Conservation (phyloP, 257 asterid species). For the Verbena officinalis region DNA sequence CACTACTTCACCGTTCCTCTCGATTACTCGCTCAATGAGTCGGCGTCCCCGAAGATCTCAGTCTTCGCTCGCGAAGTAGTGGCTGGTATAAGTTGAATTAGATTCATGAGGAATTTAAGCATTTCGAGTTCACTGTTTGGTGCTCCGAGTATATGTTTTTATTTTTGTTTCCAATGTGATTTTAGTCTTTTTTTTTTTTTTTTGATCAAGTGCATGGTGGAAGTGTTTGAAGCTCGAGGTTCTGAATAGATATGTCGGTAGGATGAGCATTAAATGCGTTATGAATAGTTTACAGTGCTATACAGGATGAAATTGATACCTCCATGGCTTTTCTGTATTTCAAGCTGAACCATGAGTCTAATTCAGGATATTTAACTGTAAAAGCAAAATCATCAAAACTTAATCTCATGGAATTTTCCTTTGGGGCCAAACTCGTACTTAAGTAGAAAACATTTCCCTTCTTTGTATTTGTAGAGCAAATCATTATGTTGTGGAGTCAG, state of each 20-base stretch:
- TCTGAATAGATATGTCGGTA: constrained; percentile 13
- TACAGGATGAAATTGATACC: not conserved
- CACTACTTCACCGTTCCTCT: constrained; percentile 87
- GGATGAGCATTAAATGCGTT: not conserved
- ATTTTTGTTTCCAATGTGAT: not conserved
- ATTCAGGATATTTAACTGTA: constrained; percentile 1
- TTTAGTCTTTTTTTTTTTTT: not conserved
- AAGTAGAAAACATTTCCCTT: not conserved
- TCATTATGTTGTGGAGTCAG: not conserved
- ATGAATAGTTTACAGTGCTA: not conserved
- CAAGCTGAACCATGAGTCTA: not conserved
- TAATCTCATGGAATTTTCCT: not conserved
- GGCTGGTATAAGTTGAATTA: constrained; percentile 48
- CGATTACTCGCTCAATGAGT: constrained; percentile 48
- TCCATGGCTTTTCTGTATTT: not conserved
- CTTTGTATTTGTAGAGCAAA: not conserved
- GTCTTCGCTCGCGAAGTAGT: constrained; percentile 89
- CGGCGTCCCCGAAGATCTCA: constrained; percentile 54
- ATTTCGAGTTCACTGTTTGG: constrained; percentile 12
- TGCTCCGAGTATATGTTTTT: not conserved
- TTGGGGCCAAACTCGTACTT: not conserved
- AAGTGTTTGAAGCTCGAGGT: constrained; percentile 10
- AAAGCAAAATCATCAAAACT: not conserved
- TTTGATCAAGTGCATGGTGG: constrained; percentile 16
- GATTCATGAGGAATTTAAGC: constrained; percentile 1